Conservation (phyloP, 2,329 filamentous ascomycete species). For the Ophiostoma pallidulum region DNA sequence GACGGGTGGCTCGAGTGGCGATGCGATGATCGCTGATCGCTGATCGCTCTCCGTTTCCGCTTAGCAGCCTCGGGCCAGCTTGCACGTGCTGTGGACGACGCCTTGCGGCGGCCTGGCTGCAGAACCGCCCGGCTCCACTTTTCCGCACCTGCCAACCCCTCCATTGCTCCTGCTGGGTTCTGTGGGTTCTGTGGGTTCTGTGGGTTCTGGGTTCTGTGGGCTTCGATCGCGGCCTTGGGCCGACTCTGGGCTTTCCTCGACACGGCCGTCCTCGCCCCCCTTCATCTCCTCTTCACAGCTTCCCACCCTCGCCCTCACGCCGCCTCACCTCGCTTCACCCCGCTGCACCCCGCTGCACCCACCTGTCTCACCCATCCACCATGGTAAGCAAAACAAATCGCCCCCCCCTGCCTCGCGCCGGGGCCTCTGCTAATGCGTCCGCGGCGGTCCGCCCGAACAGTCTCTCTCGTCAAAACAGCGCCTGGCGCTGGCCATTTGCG, state of each 20-base stretch:
- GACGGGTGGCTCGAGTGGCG: too few species aligned
- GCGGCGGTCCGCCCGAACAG: constrained; percentile 15
- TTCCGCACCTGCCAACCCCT: not conserved
- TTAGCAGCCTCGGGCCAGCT: too few species aligned
- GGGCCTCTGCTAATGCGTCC: too few species aligned
- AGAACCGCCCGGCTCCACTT: not conserved
- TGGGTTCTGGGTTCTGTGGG: constrained; percentile 1
- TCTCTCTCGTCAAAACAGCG: constrained; percentile 58
- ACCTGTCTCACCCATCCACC: not conserved
- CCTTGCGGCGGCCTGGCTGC: not conserved
- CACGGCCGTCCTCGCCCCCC: too few species aligned
- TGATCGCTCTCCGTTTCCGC: too few species aligned
- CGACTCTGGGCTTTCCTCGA: too few species aligned
- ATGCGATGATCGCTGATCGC: too few species aligned
- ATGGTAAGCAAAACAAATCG: too few species aligned
- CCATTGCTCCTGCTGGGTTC: not conserved
- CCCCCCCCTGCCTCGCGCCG: too few species aligned
- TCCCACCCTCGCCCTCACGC: not conserved
- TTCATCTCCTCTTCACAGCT: not conserved
- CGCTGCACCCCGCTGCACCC: too few species aligned
- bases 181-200: not conserved
- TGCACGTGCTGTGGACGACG: too few species aligned
- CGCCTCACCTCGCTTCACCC: too few species aligned
- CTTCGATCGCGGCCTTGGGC: not conserved
- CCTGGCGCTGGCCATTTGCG: constrained; percentile 92